A percentile compares a stretch with the other conserved stretches of the same genome.
phyloP scores from a whole-genome alignment of 257 asterid species.

The Fraxinus excelsior region DNA sequence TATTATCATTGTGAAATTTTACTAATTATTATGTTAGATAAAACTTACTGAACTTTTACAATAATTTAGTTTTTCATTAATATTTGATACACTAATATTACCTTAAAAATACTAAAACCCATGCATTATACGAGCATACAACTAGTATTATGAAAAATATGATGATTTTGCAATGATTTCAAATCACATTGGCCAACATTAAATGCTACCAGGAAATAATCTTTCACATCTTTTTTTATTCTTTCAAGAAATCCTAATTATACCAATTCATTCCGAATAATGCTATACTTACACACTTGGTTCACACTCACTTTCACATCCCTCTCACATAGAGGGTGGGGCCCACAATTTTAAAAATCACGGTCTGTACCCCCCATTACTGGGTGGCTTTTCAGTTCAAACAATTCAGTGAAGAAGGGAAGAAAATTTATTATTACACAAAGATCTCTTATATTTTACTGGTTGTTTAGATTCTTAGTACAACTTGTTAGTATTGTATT shows the following conservation, averaged over 20 bases:
- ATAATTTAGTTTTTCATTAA: too few species aligned
- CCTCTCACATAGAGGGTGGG: too few species aligned
- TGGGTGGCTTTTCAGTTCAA: constrained; percentile 8
- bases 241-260: constrained; percentile 16
- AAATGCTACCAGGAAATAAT: constrained; percentile 16
- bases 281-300: too few species aligned
- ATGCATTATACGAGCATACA: too few species aligned
- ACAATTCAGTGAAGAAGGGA: background rate
- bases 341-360: too few species aligned
- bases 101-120: too few species aligned
- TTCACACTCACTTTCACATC: too few species aligned
- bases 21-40: too few species aligned
- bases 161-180: constrained; percentile 14
- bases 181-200: too few species aligned
- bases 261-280: background rate
- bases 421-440: background rate
- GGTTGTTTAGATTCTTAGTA: constrained; percentile 20
- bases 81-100: too few species aligned
- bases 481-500: constrained; percentile 10
- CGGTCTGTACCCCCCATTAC: background rate
- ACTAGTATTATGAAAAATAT: constrained; percentile 20
- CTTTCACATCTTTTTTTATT: constrained; percentile 8
- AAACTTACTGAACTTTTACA: too few species aligned
- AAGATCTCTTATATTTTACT: background rate
- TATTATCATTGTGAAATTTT: too few species aligned